A percentile compares a stretch with the other conserved stretches of the same genome.
phyloP scores from a whole-genome alignment of 23 red algal species.

The Agarophyton chilense region DNA sequence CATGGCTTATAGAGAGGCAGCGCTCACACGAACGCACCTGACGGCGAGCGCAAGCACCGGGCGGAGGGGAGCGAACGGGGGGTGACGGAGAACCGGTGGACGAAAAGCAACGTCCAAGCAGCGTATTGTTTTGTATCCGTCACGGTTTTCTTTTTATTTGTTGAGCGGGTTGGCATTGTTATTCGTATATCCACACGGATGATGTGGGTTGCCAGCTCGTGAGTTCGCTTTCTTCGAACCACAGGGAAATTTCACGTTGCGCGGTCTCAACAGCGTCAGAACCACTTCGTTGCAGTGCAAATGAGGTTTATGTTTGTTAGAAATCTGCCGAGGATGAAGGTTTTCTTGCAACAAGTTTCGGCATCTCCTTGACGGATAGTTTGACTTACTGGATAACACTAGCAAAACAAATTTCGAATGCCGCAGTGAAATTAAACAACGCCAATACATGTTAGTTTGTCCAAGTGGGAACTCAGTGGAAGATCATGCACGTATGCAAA shows the following conservation, averaged over 20 bases:
- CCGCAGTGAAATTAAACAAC: background rate
- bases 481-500: background rate
- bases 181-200: slow-evolving; percentile 93
- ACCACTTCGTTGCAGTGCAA: slow-evolving; percentile 34
- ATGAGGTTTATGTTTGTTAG: background rate
- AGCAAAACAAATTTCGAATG: background rate
- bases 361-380: too few species aligned
- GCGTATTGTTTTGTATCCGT: too few species aligned
- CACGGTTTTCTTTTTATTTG: background rate
- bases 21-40: background rate
- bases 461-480: background rate
- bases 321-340: background rate
- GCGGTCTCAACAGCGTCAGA: slow-evolving; percentile 95
- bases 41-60: background rate
- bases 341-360: too few species aligned
- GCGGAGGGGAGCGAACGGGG: too few species aligned
- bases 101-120: too few species aligned
- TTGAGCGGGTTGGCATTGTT: background rate
- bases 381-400: slow-evolving; percentile 59
- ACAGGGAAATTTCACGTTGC: slow-evolving; percentile 89
- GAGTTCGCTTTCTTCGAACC: slow-evolving; percentile 88
- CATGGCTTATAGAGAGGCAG: slow-evolving; percentile 20
- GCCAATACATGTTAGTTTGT: background rate
- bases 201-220: slow-evolving; percentile 62
- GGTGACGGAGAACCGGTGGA: too few species aligned